These are phyloP conservation scores for Cryptosporidium parvum DNA, from an alignment of 169 alveolate species.

Conservation along the genomic window DNA sequence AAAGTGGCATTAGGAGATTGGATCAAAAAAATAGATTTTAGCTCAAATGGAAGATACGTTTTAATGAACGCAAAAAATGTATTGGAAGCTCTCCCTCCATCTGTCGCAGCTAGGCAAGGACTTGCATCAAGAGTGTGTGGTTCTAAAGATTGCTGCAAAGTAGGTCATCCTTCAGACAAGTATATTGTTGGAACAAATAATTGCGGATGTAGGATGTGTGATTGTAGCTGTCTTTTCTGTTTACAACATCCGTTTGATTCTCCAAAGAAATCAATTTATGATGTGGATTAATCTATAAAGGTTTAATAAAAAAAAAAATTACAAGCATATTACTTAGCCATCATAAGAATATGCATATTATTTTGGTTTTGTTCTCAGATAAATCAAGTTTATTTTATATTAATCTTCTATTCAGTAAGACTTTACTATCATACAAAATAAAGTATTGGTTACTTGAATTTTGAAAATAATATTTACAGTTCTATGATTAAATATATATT, in stretches of 20 bases:
- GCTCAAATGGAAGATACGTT: neutral
- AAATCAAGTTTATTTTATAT: too few species aligned
- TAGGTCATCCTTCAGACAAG: neutral
- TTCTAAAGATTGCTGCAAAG: slow-evolving; percentile 5
- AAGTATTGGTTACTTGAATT: neutral
- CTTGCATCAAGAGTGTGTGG: slow-evolving; percentile 10
- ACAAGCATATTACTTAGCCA: neutral
- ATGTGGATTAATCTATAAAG: neutral
- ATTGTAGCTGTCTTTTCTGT: slow-evolving; percentile 16
- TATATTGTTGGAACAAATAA: neutral
- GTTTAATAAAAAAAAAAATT: neutral
- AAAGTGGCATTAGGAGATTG: neutral
- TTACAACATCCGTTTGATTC: neutral
- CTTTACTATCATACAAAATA: too few species aligned
- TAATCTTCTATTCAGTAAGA: too few species aligned
- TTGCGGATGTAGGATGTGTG: neutral
- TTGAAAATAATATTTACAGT: too few species aligned
- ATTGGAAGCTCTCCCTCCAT: neutral
- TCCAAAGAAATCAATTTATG: neutral
- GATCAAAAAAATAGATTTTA: neutral
- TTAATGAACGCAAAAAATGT: neutral
- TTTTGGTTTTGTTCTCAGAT: neutral
- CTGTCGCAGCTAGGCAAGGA: slow-evolving; percentile 13
- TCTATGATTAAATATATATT: too few species aligned
- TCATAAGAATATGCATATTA: too few species aligned